Evolutionary conservation across 352 stramenopile genomes (phyloP).

Genomic region (Halophytophthora polymorphica): DNA sequence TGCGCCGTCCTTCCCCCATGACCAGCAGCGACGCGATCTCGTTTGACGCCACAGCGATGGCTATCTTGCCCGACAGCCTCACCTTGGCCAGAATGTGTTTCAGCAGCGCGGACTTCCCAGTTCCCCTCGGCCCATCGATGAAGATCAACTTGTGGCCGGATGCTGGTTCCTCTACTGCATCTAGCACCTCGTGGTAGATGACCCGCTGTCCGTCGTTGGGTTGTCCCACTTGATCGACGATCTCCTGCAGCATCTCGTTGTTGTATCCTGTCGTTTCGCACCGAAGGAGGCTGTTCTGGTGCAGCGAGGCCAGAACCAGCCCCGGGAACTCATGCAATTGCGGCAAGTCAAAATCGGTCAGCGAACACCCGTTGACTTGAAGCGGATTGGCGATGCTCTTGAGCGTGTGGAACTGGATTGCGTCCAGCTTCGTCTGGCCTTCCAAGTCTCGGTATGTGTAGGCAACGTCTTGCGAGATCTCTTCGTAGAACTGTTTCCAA

Average conservation of each 20-base stretch:
- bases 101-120: conserved; percentile 28
- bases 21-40: conserved; percentile 30
- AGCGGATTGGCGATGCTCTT: conserved; percentile 8
- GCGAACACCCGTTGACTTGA: conserved; percentile 2
- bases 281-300: conserved; percentile 7
- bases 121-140: conserved; percentile 27
- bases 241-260: background rate
- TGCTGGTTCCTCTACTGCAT: background rate
- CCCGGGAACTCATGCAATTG: conserved; percentile 4
- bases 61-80: conserved; percentile 14
- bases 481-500: conserved; percentile 14
- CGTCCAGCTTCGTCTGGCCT: background rate
- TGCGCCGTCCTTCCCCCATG: conserved; percentile 26
- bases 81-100: conserved; percentile 19
- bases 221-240: background rate
- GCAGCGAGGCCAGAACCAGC: background rate
- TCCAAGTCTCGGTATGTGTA: background rate
- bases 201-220: conserved; percentile 9
- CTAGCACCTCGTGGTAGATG: conserved; percentile 13
- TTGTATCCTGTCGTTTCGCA: conserved; percentile 4
- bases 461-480: conserved; percentile 10
- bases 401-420: conserved; percentile 9
- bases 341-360: conserved; percentile 3
- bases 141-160: conserved; percentile 17
- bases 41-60: conserved; percentile 26